Evolutionary conservation across 208 protist species (phyloP).

Genomic region (Phytomonas sp.): DNA sequence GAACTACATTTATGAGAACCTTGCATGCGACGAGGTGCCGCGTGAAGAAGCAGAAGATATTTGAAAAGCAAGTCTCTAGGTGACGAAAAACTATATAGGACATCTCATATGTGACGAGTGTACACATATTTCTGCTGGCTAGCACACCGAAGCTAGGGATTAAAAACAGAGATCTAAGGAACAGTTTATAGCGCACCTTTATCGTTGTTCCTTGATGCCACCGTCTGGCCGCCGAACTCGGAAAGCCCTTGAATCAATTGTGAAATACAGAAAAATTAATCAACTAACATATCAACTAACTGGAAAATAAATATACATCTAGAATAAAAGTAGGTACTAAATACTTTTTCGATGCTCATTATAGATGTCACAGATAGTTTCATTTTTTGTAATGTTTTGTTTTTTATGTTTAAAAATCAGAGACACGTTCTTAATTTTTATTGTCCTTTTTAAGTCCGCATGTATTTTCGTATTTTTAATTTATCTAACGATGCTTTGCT

Average conservation of each 20-base stretch:
- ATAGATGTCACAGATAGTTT: neutral
- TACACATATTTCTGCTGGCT: neutral
- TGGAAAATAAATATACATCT: neutral
- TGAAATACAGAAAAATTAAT: neutral
- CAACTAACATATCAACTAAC: neutral
- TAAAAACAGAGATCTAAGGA: neutral
- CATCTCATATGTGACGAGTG: neutral
- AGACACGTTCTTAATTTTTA: constrained; percentile 6
- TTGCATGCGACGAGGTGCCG: constrained; percentile 29
- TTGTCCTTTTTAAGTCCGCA: neutral
- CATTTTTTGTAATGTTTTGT: constrained; percentile 10
- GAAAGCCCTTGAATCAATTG: neutral
- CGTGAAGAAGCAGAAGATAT: constrained; percentile 14
- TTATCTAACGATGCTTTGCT: neutral
- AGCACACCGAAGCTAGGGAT: neutral
- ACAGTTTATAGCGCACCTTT: neutral
- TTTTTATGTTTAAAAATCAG: constrained; percentile 5
- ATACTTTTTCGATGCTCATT: neutral
- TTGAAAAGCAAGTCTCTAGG: neutral
- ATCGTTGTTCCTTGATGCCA: neutral
- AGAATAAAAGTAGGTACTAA: neutral
- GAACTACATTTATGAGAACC: constrained; percentile 40
- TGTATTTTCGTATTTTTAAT: neutral
- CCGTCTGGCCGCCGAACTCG: neutral
- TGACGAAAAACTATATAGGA: neutral